Conservation (phyloP, 129 eudicot species). For the Artemisia annua region DNA sequence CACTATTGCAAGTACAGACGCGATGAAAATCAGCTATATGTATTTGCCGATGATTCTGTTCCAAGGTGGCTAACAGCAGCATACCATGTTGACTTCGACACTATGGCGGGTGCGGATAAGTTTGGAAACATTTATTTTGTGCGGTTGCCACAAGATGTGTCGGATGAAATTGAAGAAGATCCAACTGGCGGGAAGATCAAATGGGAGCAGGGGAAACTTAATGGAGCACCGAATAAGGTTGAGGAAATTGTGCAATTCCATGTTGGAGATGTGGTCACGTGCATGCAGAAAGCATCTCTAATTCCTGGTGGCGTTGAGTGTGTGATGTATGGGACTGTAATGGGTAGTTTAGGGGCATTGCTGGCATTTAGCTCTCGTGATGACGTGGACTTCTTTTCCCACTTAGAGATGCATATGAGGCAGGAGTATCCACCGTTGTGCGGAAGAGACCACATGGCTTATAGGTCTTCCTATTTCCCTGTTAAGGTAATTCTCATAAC, state of each 20-base stretch:
- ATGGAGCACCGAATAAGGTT: constrained; percentile 97
- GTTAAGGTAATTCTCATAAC: constrained; percentile 63
- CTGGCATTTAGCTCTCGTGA: constrained; percentile 94
- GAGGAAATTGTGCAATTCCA: constrained; percentile 99
- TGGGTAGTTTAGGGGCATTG: constrained; percentile 97
- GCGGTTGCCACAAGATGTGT: constrained; percentile 91
- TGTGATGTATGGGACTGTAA: constrained; percentile 87
- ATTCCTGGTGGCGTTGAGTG: constrained; percentile 97
- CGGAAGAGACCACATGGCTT: constrained; percentile 99
- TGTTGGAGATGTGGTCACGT: constrained; percentile 84
- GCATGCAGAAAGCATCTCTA: constrained; percentile 95
- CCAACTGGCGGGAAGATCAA: constrained; percentile 99
- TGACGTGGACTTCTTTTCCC: constrained; percentile 97
- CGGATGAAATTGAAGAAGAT: constrained; percentile 99
- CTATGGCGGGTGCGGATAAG: constrained; percentile 97
- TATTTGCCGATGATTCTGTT: constrained; percentile 83
- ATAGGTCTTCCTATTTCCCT: constrained; percentile 93
- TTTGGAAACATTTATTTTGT: constrained; percentile 94
- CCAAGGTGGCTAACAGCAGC: constrained; percentile 87
- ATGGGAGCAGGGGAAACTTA: constrained; percentile 98
- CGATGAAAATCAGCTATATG: constrained; percentile 81
- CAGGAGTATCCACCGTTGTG: constrained; percentile 99
- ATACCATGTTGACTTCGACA: constrained; percentile 81
- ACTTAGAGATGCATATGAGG: constrained; percentile 98
- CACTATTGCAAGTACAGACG: constrained; percentile 64